Evolutionary conservation across 768 basidiomycete species (phyloP), one percentile per base, ranked within the genome.

Genomic region (Phanerodontia chrysosporium): DNA sequence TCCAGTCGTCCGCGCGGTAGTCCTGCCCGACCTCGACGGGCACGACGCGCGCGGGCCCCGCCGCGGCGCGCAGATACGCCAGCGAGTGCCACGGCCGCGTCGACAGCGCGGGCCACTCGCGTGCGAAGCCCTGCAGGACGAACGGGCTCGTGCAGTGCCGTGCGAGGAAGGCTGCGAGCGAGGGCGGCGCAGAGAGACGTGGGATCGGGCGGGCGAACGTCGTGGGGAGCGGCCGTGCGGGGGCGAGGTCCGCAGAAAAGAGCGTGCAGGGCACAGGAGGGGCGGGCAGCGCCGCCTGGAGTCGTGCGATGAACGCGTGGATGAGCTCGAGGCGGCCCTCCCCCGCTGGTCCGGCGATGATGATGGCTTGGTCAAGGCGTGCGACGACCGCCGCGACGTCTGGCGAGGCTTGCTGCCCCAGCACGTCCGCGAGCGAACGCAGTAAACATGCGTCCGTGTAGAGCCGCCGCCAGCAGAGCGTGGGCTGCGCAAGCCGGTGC

Each of bases 11-110:
- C 12, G 78, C 74, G 28, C 91, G 84, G 72, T 98, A 98, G 68
- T 95, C 89, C 32, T 73, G 71, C 14, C 96, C 96, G 18, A 97
- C 74, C 72, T 98, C 96, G 7, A 98, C 86, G 5, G 96, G 97
- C 1, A 98, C 89, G 4, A 92, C 74, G 22, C 97, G 81, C 1
- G 90, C 95, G 45, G 82, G 83, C 14, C 97, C 97, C 1, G 89
- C 83, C 0, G 85, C 74, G 3, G 77, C 75, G 14, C 79, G 78
- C 0, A 99, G 80, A 69, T 99, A 98, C 2, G 75, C 69, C 5
- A 77, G 72, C 18, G 84, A 87, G 12, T 71, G 62, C 96, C 96
- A 98, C 3, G 83, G 79, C 56, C 81, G 84, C 32, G 80, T 75
- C 10, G 74, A 77, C 61, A 92, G 63, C 1, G 96, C 96, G 5